Conservation (phyloP, 306 rosid species). For the Cucurbita moschata region DNA sequence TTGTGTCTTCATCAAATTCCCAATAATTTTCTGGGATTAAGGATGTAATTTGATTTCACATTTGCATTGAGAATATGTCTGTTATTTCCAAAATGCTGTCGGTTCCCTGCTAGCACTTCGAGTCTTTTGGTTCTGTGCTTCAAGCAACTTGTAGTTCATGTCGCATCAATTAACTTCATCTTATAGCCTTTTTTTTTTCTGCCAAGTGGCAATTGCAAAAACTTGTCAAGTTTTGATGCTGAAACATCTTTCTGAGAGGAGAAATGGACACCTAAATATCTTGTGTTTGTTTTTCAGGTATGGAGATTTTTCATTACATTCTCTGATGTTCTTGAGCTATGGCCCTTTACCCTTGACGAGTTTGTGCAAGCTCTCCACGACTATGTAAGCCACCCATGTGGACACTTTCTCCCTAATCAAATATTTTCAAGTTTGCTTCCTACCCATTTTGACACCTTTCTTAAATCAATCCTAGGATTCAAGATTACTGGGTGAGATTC, state of each 20-base stretch:
- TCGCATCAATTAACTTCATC: not conserved
- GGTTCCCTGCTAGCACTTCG: not conserved
- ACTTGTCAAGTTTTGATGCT: conserved; percentile 4
- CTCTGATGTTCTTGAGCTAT: conserved; percentile 79
- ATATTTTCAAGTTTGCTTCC: not conserved
- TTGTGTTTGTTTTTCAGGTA: conserved; percentile 40
- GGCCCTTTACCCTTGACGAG: conserved; percentile 97
- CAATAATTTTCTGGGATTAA: not conserved
- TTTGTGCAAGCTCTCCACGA: conserved; percentile 94
- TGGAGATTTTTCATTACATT: conserved; percentile 95
- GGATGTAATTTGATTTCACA: not conserved
- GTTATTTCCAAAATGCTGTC: not conserved
- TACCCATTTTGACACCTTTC: conserved; percentile 8
- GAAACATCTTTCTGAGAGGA: not conserved
- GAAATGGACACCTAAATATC: not conserved
- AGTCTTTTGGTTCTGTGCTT: not conserved
- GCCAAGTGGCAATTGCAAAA: not conserved
- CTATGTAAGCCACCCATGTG: conserved; percentile 44
- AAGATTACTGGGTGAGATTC: conserved; percentile 90
- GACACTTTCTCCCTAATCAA: conserved; percentile 3
- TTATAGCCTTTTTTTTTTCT: not conserved
- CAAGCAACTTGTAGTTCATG: not conserved
- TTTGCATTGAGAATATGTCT: not conserved
- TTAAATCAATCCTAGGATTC: conserved; percentile 59
- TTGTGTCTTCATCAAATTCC: not conserved